Base-by-base conservation (phyloP, 345 rosid genomes). In the Draba incana region DNA sequence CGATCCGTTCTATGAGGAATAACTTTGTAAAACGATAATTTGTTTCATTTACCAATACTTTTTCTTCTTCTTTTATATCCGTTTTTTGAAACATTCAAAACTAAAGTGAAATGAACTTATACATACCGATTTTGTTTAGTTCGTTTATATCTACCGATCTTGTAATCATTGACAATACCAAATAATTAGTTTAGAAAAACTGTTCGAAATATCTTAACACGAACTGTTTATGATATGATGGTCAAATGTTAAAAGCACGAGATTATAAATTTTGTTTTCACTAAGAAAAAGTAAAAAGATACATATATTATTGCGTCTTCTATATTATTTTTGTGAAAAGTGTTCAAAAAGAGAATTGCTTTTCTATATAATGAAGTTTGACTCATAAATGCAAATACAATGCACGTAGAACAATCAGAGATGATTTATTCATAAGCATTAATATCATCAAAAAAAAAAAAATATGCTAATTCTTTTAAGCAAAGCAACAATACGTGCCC, bases 351-450 rank as follows among this genome's bases (percentile, higher is more conserved):
- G 67, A 73, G 24, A 50, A 24, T 10, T 14, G 53, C 66, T 73
- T 73, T 73, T 33, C 35, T 24, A 51, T 66, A 66, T 58, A 59
- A 27, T 52, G 68, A 59, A 43, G 62, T 74, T 74, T 74, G 77
- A 74, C 77, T 74, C 49, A 66, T 35, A 15, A 35, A 73, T 25
- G 50, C 41, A 51, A 42, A 66, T 74, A 42, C 62, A 74, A 27
- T 66, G 68, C 72, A 74, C 72, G 55, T 66, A 49, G 56, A 43
- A 51, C 55, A 66, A 59, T 73, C 71, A 66, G 59, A 73, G 8
- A 50, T 64, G 30, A 52, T 48, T 65, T 37, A 66, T 65, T 50
- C 48, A 51, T 58, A 57, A 66, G 28, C 41, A 65, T 42, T 58
- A 50, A 5, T 43, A 52, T 52, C 27, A 51, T 60, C 62, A 51